Percentiles rank a stretch among this genome's conserved stretches.
phyloP scores from a whole-genome alignment of 2,329 filamentous ascomycete species.

The Scytalidium lignicola region DNA sequence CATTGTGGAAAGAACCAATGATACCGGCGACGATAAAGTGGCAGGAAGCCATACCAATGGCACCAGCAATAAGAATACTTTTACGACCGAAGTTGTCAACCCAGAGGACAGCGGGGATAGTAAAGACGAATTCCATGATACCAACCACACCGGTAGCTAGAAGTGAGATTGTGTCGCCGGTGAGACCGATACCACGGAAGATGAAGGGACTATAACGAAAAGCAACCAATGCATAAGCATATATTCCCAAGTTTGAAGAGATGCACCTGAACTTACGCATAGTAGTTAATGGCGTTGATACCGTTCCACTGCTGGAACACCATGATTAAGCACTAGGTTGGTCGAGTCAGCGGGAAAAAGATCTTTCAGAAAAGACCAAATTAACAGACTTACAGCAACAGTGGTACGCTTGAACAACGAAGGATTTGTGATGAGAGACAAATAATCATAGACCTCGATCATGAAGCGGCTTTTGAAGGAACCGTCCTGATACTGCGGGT shows the following conservation, averaged over 20 bases:
- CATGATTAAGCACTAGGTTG: conserved; percentile 8
- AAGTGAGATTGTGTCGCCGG: conserved; percentile 42
- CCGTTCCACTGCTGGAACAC: conserved; percentile 46
- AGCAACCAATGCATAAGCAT: conserved; percentile 30
- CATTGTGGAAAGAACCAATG: conserved; percentile 37
- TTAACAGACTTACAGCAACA: conserved; percentile 56
- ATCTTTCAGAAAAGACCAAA: conserved; percentile 54
- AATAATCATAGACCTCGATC: conserved; percentile 45
- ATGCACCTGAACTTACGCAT: conserved; percentile 18
- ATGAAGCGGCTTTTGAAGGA: conserved; percentile 46
- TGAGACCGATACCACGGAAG: conserved; percentile 44
- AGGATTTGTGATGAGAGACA: conserved; percentile 50
- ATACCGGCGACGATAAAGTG: conserved; percentile 67
- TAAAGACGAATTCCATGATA: conserved; percentile 61
- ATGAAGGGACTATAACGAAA: conserved; percentile 45
- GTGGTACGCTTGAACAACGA: conserved; percentile 54
- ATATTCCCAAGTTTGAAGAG: conserved; percentile 3
- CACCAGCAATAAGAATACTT: conserved; percentile 55
- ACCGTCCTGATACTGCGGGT: conserved; percentile 48
- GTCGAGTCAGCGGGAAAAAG: conserved; percentile 47
- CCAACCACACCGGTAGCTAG: conserved; percentile 66
- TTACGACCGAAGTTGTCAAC: conserved; percentile 59
- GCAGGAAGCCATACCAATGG: conserved; percentile 49
- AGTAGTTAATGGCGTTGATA: conserved; percentile 45
- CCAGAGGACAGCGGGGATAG: conserved; percentile 58